Evolutionary conservation across 169 alveolate species (phyloP), one percentile per base, ranked within the genome.

Genomic region (Neospora caninum): DNA sequence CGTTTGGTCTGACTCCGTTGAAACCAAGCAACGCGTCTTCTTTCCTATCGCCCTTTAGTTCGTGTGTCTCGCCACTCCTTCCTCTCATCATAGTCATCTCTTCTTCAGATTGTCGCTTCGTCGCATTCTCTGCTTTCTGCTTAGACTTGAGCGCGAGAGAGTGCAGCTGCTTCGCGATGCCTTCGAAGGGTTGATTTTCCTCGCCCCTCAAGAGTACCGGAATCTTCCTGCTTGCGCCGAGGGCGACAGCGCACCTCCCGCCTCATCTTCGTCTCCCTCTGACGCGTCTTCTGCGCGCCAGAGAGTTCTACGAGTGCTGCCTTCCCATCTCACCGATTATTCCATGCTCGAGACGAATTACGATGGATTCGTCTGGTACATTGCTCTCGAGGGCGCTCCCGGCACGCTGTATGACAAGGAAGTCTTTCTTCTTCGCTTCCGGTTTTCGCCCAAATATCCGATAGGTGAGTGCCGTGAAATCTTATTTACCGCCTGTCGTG

Each of bases 381-480:
- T 96, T 25, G 96, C 94, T 89, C 91, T 96, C 42, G 95, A 94
- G 58, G 97, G 97, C 39, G 97, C 97, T n/a, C 95, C 91, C 42
- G 93, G 94, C 36, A 96, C 97, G 16, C 54, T 93, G 31, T 96
- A 96, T 45, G 94, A 92, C 38, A 88, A 92, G 80, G 95, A 96
- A 84, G 91, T 94, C 16, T 96, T 96, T 69, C 91, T 93, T 69
- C 93, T 96, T 84, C 94, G 95, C 41, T 96, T 94, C 93, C 91
- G 88, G 83, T 96, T 96, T 92, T 88, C 95, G 9, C 96, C 94
- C 29, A 94, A 88, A 53, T 96, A 96, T 84, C 97, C 97, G 39
- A 93, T 96, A 70, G 97, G 97, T 96, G 80, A 34, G 54, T 6
- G 49, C 83, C 49, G 78, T 10, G 34, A 16, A 67, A 18, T 27